phyloP scores from a whole-genome alignment of 441 rosid genomes.

The Mallotus japonicus region DNA sequence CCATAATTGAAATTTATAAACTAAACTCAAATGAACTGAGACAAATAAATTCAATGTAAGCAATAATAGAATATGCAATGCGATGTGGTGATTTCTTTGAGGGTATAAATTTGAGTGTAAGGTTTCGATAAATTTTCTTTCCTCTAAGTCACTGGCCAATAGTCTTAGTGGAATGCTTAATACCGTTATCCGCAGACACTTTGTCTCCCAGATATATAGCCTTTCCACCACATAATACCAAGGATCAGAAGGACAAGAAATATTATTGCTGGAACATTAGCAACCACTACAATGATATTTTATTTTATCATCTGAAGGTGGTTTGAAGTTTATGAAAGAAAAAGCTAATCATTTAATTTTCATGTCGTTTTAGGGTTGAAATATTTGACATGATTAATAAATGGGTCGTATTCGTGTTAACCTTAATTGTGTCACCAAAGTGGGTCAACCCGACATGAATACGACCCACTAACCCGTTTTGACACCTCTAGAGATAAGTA shows the following conservation, averaged over 20 bases:
- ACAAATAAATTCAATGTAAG: background rate
- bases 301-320: slow-evolving; percentile 42
- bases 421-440: no score
- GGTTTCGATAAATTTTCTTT: background rate
- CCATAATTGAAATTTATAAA: no score
- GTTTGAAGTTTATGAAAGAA: slow-evolving; percentile 59
- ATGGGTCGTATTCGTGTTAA: no score
- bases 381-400: no score
- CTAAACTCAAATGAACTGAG: background rate
- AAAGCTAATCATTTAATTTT: background rate
- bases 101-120: background rate
- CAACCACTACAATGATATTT: slow-evolving; percentile 29
- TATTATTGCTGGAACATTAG: slow-evolving; percentile 35
- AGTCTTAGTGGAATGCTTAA: slow-evolving; percentile 6
- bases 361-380: no score
- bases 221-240: slow-evolving; percentile 49
- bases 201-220: slow-evolving; percentile 57
- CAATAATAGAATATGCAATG: background rate
- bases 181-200: slow-evolving; percentile 59
- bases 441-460: no score
- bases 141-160: background rate
- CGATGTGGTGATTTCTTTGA: background rate
- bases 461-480: no score
- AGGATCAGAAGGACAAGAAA: slow-evolving; percentile 42
- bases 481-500: background rate